Evolutionary conservation across 306 rosid genomes (phyloP), one percentile per base, ranked within the genome.

Genomic region (Potentilla sterilis): DNA sequence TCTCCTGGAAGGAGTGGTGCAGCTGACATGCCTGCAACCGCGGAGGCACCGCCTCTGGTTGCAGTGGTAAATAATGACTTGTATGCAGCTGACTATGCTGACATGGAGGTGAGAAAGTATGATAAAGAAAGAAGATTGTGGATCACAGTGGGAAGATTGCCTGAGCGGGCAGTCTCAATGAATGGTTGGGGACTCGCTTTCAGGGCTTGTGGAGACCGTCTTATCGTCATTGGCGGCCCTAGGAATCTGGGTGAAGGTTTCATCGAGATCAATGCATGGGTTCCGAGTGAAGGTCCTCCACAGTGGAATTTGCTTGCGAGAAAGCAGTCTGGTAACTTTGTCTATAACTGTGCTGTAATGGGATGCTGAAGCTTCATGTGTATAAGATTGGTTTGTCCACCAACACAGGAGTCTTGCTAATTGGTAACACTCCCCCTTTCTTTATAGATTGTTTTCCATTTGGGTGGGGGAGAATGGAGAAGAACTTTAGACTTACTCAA

Each of bases 181-280:
- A 92, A 94, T 67, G 98, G 98, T 43, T 94, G 98, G 98, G 98
- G 98, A 18, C 93, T 94, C 61, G 98, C 98, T 3, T 94, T 94
- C 46, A 85, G 94, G 77, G 98, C 98, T 12, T 94, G 98, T 58
- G 98, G 98, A 42, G 85, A 88, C 40, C 80, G 79, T 84, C 98
- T 94, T 14, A 90, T 94, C 72, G 97, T 94, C 48, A 91, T 94
- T 19, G 96, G 97, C 19, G 98, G 97, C 70, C 96, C 94, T 11
- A 87, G 93, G 86, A 73, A 87, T 52, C 74, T 69, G 5, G 98
- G 94, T 2, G 96, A 87, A 77, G 93, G 92, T 67, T 91, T 81
- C 54, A 88, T 94, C 48, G 97, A 94, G 80, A 83, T 94, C 78
- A 94, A 94, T 83, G 86, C 97, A 6, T 94, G 98, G 98, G 92